Conservation (phyloP, 352 stramenopile genomes). For the Peronospora tabacina region DNA sequence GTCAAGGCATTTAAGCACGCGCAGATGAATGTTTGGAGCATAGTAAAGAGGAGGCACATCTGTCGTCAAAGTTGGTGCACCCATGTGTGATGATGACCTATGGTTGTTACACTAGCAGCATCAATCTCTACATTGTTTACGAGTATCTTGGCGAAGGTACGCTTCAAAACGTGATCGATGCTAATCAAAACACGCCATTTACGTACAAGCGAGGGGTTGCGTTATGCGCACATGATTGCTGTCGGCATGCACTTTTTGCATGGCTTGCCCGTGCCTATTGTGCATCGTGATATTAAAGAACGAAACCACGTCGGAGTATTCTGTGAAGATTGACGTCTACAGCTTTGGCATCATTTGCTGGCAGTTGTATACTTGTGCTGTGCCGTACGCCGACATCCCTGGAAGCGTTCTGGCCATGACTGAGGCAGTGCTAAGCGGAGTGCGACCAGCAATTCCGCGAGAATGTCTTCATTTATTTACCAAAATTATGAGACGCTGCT, state of each 20-base stretch:
- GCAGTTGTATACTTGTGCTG: slow-evolving; percentile 67
- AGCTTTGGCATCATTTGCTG: slow-evolving; percentile 83
- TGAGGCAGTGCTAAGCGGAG: slow-evolving; percentile 60
- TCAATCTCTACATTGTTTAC: slow-evolving; percentile 78
- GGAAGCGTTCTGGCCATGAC: slow-evolving; percentile 63
- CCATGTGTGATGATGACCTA: slow-evolving; percentile 83
- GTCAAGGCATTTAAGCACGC: slow-evolving; percentile 81
- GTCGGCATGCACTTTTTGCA: slow-evolving; percentile 80
- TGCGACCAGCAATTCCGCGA: slow-evolving; percentile 51
- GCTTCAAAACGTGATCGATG: slow-evolving; percentile 66
- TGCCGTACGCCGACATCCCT: slow-evolving; percentile 71
- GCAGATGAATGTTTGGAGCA: slow-evolving; percentile 70
- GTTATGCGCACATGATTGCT: slow-evolving; percentile 73
- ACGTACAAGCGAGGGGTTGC: slow-evolving; percentile 58
- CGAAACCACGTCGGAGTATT: slow-evolving; percentile 60
- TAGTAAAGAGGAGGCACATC: slow-evolving; percentile 76
- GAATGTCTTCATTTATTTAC: slow-evolving; percentile 57
- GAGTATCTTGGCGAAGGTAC: slow-evolving; percentile 75
- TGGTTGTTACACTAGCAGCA: slow-evolving; percentile 70
- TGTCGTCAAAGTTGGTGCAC: slow-evolving; percentile 70
- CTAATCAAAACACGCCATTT: slow-evolving; percentile 30
- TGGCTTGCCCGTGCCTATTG: slow-evolving; percentile 59
- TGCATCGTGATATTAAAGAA: slow-evolving; percentile 70
- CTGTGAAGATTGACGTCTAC: slow-evolving; percentile 80
- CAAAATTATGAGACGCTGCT: slow-evolving; percentile 80